Evolutionary conservation across 1,284 basidiomycete species (phyloP).

Genomic region (Puccinia polysora): DNA sequence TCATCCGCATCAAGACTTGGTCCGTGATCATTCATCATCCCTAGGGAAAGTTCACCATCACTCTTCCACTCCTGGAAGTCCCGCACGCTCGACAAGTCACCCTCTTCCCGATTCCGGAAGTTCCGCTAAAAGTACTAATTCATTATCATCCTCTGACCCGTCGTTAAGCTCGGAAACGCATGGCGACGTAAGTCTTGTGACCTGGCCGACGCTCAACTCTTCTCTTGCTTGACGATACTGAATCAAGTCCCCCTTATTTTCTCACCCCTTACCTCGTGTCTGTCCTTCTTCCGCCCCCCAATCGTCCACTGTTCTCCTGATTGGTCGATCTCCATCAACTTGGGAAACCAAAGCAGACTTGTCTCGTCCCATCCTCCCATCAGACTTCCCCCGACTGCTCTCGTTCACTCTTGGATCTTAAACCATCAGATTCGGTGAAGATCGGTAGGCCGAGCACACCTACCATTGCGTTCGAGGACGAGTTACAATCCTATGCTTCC

Average conservation of each 20-base stretch:
- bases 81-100: neutral
- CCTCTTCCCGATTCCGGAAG: neutral
- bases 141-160: neutral
- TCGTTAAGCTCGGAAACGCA: neutral
- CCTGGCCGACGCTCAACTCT: neutral
- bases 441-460: no score
- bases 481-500: neutral
- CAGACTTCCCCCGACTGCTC: no score
- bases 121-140: neutral
- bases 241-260: neutral
- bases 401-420: no score
- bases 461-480: no score
- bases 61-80: neutral
- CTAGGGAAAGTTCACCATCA: conserved; percentile 38
- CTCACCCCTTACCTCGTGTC: neutral
- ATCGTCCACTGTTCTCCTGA: no score
- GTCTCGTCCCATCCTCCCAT: no score
- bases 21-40: conserved; percentile 44
- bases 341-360: conserved; percentile 1
- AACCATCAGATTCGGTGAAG: no score
- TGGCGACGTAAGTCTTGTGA: neutral
- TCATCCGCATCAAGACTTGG: neutral
- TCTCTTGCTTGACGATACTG: neutral
- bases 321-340: no score
- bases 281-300: no score